Base-by-base conservation (phyloP, 495 filamentous ascomycete genomes). In the Immersiella caudata region DNA sequence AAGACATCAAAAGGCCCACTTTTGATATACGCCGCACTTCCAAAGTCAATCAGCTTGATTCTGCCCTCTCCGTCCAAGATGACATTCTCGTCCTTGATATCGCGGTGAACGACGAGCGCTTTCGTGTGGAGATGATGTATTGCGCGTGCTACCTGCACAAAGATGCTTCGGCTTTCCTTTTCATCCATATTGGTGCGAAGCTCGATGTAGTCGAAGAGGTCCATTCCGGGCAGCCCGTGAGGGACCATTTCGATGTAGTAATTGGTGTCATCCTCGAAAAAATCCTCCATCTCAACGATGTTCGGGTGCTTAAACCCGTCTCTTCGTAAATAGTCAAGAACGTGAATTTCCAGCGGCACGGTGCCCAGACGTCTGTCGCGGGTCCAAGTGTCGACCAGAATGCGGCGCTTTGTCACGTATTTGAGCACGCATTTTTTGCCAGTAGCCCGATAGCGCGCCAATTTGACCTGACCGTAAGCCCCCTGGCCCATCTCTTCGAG, bases 171-270 rank as follows among this genome's bases (percentile, higher is more conserved):
- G 74, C 91, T 94, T 74, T 98, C 96, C 11, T 84, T 82, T 79
- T 98, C 96, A 49, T 96, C 93, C 96, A 99, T 98, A 75, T 93
- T 97, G 16, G 93, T 89, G 35, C 94, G 90, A 62, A 99, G 87
- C 77, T 99, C 95, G 65, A 99, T 99, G 75, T 98, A 99, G 78
- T 99, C 95, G 74, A 99, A 99, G 0, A 99, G 86, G 75, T 99
- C 95, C 96, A 99, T 98, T 18, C 96, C 96, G 2, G 96, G 95
- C 8, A 97, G 84, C 7, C 95, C 95, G 70, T 99, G 95, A 14
- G 95, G 95, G 6, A 91, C 83, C 95, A 98, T 99, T 74, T 98
- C 96, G 71, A 99, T 99, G 74, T 99, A 98, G 76, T 99, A 99
- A 72, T 99, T 98, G 74, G 93, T 82, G 67, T 96, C 92, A 64